These are phyloP conservation scores for Phyllosticta citrichinensis DNA, from an alignment of 2,329 filamentous ascomycete genomes.

Conservation along the genomic window DNA sequence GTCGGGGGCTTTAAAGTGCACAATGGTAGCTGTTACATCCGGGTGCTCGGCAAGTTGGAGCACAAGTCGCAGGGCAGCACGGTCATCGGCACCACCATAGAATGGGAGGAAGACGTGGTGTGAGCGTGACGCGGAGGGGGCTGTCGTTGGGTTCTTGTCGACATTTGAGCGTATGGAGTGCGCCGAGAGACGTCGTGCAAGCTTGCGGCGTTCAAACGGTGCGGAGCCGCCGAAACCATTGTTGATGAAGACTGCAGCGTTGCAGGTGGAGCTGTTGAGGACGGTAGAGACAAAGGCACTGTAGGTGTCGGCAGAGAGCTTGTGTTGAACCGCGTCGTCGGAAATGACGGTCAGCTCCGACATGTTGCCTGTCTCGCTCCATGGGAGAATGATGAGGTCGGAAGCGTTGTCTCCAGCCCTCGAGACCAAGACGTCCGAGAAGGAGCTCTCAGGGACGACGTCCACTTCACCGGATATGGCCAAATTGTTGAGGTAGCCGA, in stretches of 20 bases:
- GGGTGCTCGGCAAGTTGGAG: slow-evolving; percentile 74
- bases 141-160: slow-evolving; percentile 42
- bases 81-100: slow-evolving; percentile 75
- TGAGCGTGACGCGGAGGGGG: slow-evolving; percentile 53
- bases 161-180: slow-evolving; percentile 40
- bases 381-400: slow-evolving; percentile 72
- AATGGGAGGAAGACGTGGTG: slow-evolving; percentile 85
- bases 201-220: slow-evolving; percentile 15
- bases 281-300: slow-evolving; percentile 62
- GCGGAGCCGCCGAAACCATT: slow-evolving; percentile 49
- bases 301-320: slow-evolving; percentile 55
- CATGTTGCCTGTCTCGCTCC: slow-evolving; percentile 74
- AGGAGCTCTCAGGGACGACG: slow-evolving; percentile 67
- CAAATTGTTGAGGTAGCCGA: slow-evolving; percentile 75
- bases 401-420: slow-evolving; percentile 46
- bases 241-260: slow-evolving; percentile 67
- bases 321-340: slow-evolving; percentile 43
- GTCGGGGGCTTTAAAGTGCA: slow-evolving; percentile 41
- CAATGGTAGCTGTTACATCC: slow-evolving; percentile 67
- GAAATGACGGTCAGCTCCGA: slow-evolving; percentile 50
- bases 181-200: neutral
- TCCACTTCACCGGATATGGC: slow-evolving; percentile 73
- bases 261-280: slow-evolving; percentile 52
- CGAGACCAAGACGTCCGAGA: slow-evolving; percentile 63
- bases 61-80: slow-evolving; percentile 66